These are phyloP conservation scores for Mortierella sp. DNA, from an alignment of 371 early-diverging fungal genomes.

Conservation along the genomic window DNA sequence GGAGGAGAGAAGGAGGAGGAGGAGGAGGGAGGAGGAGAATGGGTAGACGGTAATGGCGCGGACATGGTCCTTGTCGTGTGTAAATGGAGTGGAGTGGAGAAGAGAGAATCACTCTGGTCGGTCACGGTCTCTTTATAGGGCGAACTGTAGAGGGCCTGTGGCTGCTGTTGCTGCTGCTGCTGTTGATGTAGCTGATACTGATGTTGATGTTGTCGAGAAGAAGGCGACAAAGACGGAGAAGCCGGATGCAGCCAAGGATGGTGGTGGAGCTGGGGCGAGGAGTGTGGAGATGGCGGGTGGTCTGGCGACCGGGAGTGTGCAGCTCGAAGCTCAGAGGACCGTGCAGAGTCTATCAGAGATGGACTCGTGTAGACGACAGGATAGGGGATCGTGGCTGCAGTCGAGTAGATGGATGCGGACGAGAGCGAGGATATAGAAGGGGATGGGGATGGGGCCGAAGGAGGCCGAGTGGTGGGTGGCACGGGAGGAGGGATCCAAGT, in stretches of 20 bases:
- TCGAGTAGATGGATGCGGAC: conserved; percentile 15
- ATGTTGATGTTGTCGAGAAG: neutral
- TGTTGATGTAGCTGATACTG: neutral
- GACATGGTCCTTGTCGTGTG: too few species aligned
- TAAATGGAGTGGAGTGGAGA: conserved; percentile 3
- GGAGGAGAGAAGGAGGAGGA: neutral
- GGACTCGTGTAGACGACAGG: conserved; percentile 39
- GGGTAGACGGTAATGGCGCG: too few species aligned
- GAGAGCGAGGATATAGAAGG: conserved; percentile 7
- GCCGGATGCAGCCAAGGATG: neutral
- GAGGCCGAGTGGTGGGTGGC: too few species aligned
- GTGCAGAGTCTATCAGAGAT: conserved; percentile 29
- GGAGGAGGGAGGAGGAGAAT: neutral
- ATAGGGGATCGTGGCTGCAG: conserved; percentile 18
- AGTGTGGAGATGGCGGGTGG: neutral
- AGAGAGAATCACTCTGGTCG: neutral
- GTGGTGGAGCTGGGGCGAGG: neutral
- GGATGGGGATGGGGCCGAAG: neutral
- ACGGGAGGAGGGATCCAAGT: too few species aligned
- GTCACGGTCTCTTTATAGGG: too few species aligned
- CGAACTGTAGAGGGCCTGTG: neutral
- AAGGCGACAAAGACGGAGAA: neutral
- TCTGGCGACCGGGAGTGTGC: neutral
- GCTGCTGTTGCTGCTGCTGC: conserved; percentile 5
- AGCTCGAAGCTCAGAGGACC: conserved; percentile 3